Evolutionary conservation across 495 filamentous ascomycete species (phyloP), one percentile per base, ranked within the genome.

Genomic region (Penicillium fimorum): DNA sequence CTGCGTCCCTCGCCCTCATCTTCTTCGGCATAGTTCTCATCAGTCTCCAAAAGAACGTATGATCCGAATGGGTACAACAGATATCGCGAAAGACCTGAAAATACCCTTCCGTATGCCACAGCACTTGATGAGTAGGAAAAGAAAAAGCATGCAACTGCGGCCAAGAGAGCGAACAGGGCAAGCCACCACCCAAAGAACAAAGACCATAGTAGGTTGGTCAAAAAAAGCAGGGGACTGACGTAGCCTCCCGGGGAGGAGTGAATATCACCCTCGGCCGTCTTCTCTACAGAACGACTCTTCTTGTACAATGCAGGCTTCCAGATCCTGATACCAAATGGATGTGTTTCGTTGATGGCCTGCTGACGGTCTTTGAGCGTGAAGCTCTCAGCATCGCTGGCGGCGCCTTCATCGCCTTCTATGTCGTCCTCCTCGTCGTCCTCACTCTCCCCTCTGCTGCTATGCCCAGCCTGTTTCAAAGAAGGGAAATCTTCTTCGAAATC

Each of bases 251-350:
- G 94, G 5, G 91, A 87, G 12, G 91, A 96, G 74, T 99, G 94
- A 57, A 99, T 97, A 74, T 99, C 94, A 7, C 88, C 92, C 72
- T 99, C 94, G 4, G 93, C 94, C 35, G 85, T 95, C 75, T 94
- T 93, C 63, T 97, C 90, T 15, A 99, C 94, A 8, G 95, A 97
- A 55, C 94, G 85, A 62, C 86, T 86, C 69, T 99, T 99, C 78
- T 97, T 97, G 80, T 99, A 99, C 38, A 99, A 68, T 0, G 94
- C 94, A 18, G 94, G 94, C 71, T 99, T 99, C 94, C 94, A 99
- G 32, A 99, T 88, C 57, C 94, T 87, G 66, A 99, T 97, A 71
- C 94, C 94, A 62, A 99, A 99, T 0, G 94, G 94, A 77, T 99
- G 94, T 0, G 94, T 99, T 70, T 96, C 87, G 73, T 99, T 99